Conservation (phyloP, 768 basidiomycete genomes). For the Russula sp. region DNA sequence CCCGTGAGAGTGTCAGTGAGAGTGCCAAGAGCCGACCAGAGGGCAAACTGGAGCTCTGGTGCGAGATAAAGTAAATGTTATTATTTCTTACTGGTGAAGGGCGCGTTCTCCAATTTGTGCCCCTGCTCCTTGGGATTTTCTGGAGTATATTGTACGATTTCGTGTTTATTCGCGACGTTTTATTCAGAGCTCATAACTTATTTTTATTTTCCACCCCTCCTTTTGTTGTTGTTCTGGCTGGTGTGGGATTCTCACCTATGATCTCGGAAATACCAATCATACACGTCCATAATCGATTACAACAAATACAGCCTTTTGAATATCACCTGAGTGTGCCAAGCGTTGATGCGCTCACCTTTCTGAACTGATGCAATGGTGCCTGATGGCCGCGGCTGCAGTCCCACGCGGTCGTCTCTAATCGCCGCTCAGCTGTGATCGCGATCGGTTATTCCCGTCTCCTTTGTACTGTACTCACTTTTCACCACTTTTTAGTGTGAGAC, state of each 20-base stretch:
- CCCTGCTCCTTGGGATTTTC: not conserved
- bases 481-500: no score
- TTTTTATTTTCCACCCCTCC: not conserved
- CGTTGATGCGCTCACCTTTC: not conserved
- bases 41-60: constrained; percentile 88
- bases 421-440: no score
- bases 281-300: not conserved
- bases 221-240: not conserved
- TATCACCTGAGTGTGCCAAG: not conserved
- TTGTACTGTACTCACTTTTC: no score
- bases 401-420: no score
- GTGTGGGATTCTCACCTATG: not conserved
- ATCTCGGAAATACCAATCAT: not conserved
- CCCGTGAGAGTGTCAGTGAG: constrained; percentile 68
- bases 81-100: not conserved
- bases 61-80: constrained; percentile 34
- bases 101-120: not conserved
- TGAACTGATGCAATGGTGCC: no score
- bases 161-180: constrained; percentile 1
- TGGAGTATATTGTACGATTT: not conserved
- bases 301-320: not conserved
- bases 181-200: not conserved
- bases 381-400: no score
- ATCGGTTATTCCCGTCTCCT: no score
- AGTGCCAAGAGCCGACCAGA: constrained; percentile 71